Evolutionary conservation across 2,329 filamentous ascomycete genomes (phyloP), one percentile per base, ranked within the genome.

Genomic region (Hyphodiscus sp.): DNA sequence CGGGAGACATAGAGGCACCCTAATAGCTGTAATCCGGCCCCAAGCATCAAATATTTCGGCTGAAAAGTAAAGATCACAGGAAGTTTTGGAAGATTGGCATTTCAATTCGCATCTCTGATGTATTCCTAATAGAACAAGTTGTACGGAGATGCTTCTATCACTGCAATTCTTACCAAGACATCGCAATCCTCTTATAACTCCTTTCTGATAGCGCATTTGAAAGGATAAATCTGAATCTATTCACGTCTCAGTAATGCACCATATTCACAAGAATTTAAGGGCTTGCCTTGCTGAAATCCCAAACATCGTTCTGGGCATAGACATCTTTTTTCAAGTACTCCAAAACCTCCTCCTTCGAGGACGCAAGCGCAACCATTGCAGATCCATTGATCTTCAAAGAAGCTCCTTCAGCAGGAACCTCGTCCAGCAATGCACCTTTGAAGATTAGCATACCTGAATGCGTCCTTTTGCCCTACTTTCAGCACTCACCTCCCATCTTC

Each of bases 271-370:
- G 11, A 13, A 38, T 38, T 4, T 45, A 18, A 41, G 20, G 45
- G 56, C 61, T 51, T 51, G 81, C 81, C 63, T 87, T 87, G 38
- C 84, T 79, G 54, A 87, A 67, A 74, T 96, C 89, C 91, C 91
- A 96, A 9, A 95, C 90, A 0, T 84, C 88, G 44, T 71, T 76
- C 56, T 72, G 77, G 10, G 77, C 75, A 71, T 95, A 96, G 10
- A 91, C 74, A 72, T 96, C 91, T 47, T 80, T 76, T 69, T 79
- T 80, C 46, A 96, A 68, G 49, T 79, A 66, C 62, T 86, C 78
- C 42, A 85, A 68, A 1, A 89, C 81, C 67, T 90, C 86, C 59
- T 91, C 86, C 63, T 79, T 82, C 9, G 78, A 83, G 57, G 81
- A 78, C 9, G 53, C 89, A 29, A 80, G 69, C 41, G 81, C 74